phyloP scores from a whole-genome alignment of 305 asterid species.

The Nicotiana rustica region DNA sequence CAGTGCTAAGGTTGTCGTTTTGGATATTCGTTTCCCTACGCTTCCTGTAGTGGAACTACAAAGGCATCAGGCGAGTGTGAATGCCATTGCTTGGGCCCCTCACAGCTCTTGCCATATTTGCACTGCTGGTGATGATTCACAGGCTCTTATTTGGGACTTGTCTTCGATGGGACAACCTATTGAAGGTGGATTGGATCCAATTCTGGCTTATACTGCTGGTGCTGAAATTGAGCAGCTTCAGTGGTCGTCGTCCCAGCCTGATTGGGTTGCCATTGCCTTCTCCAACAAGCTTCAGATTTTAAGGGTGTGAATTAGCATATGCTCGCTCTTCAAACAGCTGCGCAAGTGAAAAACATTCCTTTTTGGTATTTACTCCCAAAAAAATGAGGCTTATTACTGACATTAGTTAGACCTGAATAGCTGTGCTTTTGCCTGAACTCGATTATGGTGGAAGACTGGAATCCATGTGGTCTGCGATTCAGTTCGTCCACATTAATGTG shows the following conservation, averaged over 20 bases:
- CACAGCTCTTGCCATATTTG: slow-evolving; percentile 97
- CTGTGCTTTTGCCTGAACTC: background rate
- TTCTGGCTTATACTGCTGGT: slow-evolving; percentile 90
- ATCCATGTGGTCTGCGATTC: background rate
- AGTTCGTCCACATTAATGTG: slow-evolving; percentile 12
- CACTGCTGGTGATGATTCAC: slow-evolving; percentile 94
- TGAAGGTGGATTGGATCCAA: slow-evolving; percentile 97
- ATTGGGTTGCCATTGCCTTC: slow-evolving; percentile 97
- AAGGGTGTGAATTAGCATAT: slow-evolving; percentile 65
- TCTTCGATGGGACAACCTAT: slow-evolving; percentile 93
- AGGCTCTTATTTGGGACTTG: slow-evolving; percentile 93
- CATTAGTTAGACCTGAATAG: slow-evolving; percentile 31
- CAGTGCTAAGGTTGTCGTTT: slow-evolving; percentile 84
- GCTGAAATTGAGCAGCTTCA: slow-evolving; percentile 97
- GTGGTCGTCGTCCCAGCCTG: slow-evolving; percentile 97
- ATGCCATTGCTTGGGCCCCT: slow-evolving; percentile 97
- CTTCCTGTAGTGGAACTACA: slow-evolving; percentile 90
- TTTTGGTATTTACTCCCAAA: slow-evolving; percentile 5
- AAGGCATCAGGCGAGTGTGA: slow-evolving; percentile 92
- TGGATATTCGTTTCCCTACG: slow-evolving; percentile 88
- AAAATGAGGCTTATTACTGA: slow-evolving; percentile 9
- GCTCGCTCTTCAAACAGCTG: background rate
- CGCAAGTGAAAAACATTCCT: background rate
- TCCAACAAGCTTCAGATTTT: slow-evolving; percentile 94
- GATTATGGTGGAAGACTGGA: slow-evolving; percentile 1